These are phyloP conservation scores for Helianthus tuberosus DNA, from an alignment of 129 eudicot species.

Conservation along the genomic window DNA sequence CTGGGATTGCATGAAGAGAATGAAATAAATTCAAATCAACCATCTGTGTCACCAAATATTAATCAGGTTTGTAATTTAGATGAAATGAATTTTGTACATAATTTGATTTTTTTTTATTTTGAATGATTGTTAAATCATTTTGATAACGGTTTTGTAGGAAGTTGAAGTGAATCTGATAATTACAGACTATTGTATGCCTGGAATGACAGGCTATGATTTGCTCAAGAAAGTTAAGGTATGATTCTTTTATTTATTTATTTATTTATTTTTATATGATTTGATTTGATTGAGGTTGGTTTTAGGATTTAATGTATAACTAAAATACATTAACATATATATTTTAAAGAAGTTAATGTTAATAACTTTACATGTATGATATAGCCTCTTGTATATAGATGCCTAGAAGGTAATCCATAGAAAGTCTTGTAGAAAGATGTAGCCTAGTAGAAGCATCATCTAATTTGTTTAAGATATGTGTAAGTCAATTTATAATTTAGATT, in stretches of 20 bases:
- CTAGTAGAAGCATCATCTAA: constrained; percentile 10
- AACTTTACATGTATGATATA: background rate
- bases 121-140: background rate
- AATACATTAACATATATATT: background rate
- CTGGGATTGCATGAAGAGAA: constrained; percentile 73
- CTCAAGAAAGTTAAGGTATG: constrained; percentile 85
- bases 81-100: background rate
- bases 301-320: background rate
- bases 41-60: constrained; percentile 54
- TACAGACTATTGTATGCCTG: constrained; percentile 98
- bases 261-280: background rate
- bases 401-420: constrained; percentile 1
- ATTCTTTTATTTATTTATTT: background rate
- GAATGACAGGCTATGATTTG: constrained; percentile 98
- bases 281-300: background rate
- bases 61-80: constrained; percentile 47
- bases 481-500: background rate
- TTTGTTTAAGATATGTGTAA: background rate
- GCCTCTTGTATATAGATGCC: background rate
- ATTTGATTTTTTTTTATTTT: background rate
- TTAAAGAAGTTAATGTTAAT: too few species aligned
- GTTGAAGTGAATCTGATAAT: constrained; percentile 88
- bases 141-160: constrained; percentile 48
- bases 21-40: constrained; percentile 34
- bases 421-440: constrained; percentile 2